Evolutionary conservation across 208 protist species (phyloP), one percentile per base, ranked within the genome.

Genomic region (Wallacemonas sp.): DNA sequence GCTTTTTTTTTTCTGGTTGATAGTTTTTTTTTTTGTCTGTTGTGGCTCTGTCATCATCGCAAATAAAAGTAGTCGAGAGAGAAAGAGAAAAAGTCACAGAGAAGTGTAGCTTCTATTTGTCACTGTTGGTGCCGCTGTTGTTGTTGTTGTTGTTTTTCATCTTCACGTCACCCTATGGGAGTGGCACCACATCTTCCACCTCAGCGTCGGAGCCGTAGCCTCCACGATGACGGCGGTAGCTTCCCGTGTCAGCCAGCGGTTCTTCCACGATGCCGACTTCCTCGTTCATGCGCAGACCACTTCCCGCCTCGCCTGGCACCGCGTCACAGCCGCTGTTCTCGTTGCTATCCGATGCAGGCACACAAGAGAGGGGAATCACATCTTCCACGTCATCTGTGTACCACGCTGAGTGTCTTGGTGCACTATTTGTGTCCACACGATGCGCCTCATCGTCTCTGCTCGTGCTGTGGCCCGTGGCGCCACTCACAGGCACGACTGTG

Each of bases 131-230:
- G 6, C 47, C 30, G 33, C 38, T 36, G 26, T 55, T 55, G 11
- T 27, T 55, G 5, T 55, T 8, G 17, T 55, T 59, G 36, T 34
- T 55, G 12, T 34, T 34, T 30, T 38, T 41, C 24, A 45, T 45
- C 26, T 30, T 44, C 22, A 26, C 27, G 17, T 9, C 22, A 53
- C 55, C 31, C 19, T 55, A 30, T 56, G 44, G 82, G 2, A 91
- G 53, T 0, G 81, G 79, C 22, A 69, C 73, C 6, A 86, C 77
- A 38, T 86, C 85, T 66, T 91, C 81, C 11, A 88, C 81, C 1
- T 79, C 79, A n/a, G 19, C 36, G 12, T 72, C 74, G 9, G 9
- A 14, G 36, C 36, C 14, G 14, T 14, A 14, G 9, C 9, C 14
- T 6, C 9, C 9, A 41, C 36, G 36, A 6, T 41, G 36, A n/a